Evolutionary conservation across 371 early-diverging fungal species (phyloP), one percentile per base, ranked within the genome.

Genomic region (Mucor indicus): DNA sequence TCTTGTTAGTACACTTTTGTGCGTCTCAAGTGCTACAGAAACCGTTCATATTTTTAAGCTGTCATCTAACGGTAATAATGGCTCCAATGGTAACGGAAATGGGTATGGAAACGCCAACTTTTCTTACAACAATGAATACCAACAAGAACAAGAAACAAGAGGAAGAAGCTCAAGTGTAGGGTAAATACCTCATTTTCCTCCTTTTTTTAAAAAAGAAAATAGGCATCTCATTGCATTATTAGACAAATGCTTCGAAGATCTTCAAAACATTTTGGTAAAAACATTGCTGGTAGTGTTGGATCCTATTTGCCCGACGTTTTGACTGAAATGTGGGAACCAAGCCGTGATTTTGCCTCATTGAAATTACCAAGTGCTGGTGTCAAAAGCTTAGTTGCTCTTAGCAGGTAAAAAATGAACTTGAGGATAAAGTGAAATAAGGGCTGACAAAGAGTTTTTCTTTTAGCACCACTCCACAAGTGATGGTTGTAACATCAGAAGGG

Each of bases 11-110:
- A 83, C 89, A 5, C 62, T 94, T 30, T 79, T 98, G 13, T 82
- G 89, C 58, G 95, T 94, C 2, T 91, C 94, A 1, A 87, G 88
- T 49, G 96, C 92, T 48, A 89, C 95, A 0, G 96, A 97, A 41
- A 98, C 98, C 0, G 91, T 98, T n/a, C 98, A 98, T 57, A 89
- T 98, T n/a, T 98, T 91, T 72, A 86, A 87, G 44, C 55, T 96
- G 7, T 62, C 60, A 11, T 43, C 59, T 10, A 11, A 7, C 6
- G n/a, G n/a, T 15, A 54, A 55, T 42, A 53, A 46, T 21, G 47
- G 48, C 25, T 41, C 43, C 27, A 38, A 38, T 24, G 17, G 9
- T 7, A 48, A 51, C 31, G 17, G 33, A n/a, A 19, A 44, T 31
- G 45, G 43, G n/a, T 44, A 45, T 32, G 53, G 56, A 1, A 53